Evolutionary conservation across 140 eudicot species (phyloP).

Genomic region (Oenanthe javanica): DNA sequence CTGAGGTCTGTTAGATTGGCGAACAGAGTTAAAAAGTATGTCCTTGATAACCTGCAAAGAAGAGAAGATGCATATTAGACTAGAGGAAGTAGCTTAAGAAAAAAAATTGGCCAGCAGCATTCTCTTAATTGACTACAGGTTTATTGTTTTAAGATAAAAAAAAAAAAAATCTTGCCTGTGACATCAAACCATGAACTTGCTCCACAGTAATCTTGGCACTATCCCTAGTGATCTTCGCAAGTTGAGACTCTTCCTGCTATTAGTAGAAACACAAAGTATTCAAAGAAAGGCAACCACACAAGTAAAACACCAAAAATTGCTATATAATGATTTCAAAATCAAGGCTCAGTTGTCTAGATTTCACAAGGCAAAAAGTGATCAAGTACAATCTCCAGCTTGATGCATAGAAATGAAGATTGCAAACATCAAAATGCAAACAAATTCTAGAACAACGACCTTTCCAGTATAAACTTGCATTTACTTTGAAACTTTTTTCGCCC

Average conservation of each 20-base stretch:
- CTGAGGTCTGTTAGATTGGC: not conserved
- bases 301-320: not conserved
- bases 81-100: not conserved
- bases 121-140: not conserved
- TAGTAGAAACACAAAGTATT: not conserved
- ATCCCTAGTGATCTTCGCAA: conserved; percentile 87
- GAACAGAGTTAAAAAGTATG: conserved; percentile 49
- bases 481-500: no score
- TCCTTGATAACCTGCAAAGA: conserved; percentile 79
- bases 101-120: not conserved
- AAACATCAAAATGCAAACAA: not conserved
- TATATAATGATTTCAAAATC: not conserved
- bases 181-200: conserved; percentile 98
- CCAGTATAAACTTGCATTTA: no score
- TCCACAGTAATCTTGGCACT: conserved; percentile 96
- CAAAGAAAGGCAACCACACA: not conserved
- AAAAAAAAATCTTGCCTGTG: conserved; percentile 50
- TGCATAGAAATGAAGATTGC: not conserved
- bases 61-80: not conserved
- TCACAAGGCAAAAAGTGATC: not conserved
- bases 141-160: not conserved
- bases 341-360: not conserved
- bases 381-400: not conserved
- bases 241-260: conserved; percentile 88
- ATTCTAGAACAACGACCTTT: no score